Percentiles rank a stretch among this genome's conserved stretches.
Evolutionary conservation across 139 green algal species (phyloP).

Genomic region (Chlorella sp.): DNA sequence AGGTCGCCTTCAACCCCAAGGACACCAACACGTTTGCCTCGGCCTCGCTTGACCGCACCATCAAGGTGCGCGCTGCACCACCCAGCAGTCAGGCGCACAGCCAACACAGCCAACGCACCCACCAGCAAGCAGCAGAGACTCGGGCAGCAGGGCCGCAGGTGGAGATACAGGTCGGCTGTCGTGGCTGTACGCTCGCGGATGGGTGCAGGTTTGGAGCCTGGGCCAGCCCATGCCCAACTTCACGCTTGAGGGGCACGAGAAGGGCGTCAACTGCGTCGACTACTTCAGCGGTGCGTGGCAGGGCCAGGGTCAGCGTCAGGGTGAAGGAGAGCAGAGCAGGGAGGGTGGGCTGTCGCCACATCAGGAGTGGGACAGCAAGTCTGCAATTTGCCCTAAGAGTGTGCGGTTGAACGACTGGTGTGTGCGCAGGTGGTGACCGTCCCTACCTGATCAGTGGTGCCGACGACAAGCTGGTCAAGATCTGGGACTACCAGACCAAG

Average conservation of each 20-base stretch:
- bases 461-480: constrained; percentile 87
- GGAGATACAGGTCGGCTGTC: too few relatives aligned
- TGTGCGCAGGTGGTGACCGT: constrained; percentile 72
- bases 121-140: too few relatives aligned
- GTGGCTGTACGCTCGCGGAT: too few relatives aligned
- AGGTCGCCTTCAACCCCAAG: constrained; percentile 98
- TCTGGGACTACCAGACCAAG: constrained; percentile 99
- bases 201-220: constrained; percentile 80
- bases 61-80: constrained; percentile 83
- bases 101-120: too few relatives aligned
- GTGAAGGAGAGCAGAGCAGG: too few relatives aligned
- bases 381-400: too few relatives aligned
- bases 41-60: constrained; percentile 91
- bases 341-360: too few relatives aligned
- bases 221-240: constrained; percentile 92
- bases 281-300: constrained; percentile 94
- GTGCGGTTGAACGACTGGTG: too few relatives aligned
- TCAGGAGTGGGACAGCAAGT: too few relatives aligned
- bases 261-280: constrained; percentile 97
- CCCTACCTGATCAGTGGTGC: constrained; percentile 95
- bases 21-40: constrained; percentile 99
- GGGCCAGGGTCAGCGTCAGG: too few relatives aligned
- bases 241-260: constrained; percentile 97
- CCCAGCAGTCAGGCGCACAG: too few relatives aligned
- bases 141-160: too few relatives aligned